Percentiles rank a stretch among this genome's conserved stretches.
Conservation (phyloP, 2,329 filamentous ascomycete genomes). For the Pseudocercospora fuligena region DNA sequence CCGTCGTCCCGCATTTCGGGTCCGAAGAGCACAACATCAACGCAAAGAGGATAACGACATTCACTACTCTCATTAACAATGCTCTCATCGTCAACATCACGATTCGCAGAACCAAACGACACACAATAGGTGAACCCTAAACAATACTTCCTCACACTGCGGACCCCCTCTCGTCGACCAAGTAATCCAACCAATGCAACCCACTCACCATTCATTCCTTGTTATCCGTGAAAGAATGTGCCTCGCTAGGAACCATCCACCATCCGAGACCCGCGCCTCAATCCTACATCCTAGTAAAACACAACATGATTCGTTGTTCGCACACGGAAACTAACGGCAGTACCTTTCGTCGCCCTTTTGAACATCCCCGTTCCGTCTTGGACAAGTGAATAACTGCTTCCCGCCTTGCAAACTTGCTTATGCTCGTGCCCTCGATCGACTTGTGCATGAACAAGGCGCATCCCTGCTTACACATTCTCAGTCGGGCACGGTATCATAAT, state of each 20-base stretch:
- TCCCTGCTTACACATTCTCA: too few relatives aligned
- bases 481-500: too few relatives aligned
- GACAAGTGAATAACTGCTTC: neutral
- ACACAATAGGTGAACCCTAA: too few relatives aligned
- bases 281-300: neutral
- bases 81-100: too few relatives aligned
- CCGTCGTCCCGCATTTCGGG: neutral
- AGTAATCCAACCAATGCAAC: too few relatives aligned
- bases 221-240: too few relatives aligned
- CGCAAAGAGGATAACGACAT: too few relatives aligned
- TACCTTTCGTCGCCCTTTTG: constrained; percentile 10
- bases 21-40: neutral
- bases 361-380: constrained; percentile 15
- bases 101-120: too few relatives aligned
- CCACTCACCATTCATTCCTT: too few relatives aligned
- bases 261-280: neutral
- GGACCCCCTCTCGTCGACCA: too few relatives aligned
- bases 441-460: neutral
- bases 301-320: neutral
- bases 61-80: too few relatives aligned
- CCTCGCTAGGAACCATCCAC: neutral
- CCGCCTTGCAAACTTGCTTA: neutral
- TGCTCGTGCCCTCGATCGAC: neutral
- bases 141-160: too few relatives aligned
- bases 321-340: constrained; percentile 4